A percentile compares a stretch with the other conserved stretches of the same genome.
Conservation (phyloP, 2,329 filamentous ascomycete species). For the Claviceps spartinae region DNA sequence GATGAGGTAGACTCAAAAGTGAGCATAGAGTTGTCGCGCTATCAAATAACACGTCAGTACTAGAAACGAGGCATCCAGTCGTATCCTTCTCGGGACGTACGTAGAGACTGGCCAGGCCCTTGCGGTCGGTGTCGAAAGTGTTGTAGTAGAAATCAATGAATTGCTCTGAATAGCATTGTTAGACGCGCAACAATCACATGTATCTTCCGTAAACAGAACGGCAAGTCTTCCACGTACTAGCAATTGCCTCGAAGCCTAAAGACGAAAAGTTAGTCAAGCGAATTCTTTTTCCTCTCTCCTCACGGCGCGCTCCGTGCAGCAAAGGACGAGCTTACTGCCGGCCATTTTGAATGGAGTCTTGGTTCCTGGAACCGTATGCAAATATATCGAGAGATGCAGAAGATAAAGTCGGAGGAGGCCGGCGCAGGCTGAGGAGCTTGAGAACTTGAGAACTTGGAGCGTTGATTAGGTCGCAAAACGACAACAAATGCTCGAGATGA, state of each 20-base stretch:
- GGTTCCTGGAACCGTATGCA: not conserved
- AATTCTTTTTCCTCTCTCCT: slow-evolving; percentile 5
- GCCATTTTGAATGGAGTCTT: slow-evolving; percentile 18
- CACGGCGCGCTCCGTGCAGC: not conserved
- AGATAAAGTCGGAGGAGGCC: slow-evolving; percentile 1
- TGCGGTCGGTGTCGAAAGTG: slow-evolving; percentile 65
- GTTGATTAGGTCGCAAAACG: slow-evolving; percentile 22
- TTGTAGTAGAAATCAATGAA: slow-evolving; percentile 89
- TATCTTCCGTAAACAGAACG: not conserved
- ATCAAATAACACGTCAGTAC: slow-evolving; percentile 8
- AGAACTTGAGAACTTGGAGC: slow-evolving; percentile 3
- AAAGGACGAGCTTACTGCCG: slow-evolving; percentile 13
- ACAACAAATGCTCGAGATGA: slow-evolving; percentile 6
- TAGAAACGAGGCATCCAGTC: not conserved
- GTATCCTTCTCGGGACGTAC: slow-evolving; percentile 40
- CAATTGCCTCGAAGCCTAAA: slow-evolving; percentile 31
- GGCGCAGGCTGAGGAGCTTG: slow-evolving; percentile 1
- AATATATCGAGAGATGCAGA: slow-evolving; percentile 3
- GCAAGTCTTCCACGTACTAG: slow-evolving; percentile 25
- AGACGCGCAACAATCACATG: not conserved
- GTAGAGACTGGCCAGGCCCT: slow-evolving; percentile 57
- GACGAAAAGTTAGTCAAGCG: slow-evolving; percentile 10
- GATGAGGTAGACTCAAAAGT: slow-evolving; percentile 69
- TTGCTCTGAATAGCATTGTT: slow-evolving; percentile 45
- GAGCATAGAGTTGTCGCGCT: slow-evolving; percentile 81